Evolutionary conservation across 148 eudicot species (phyloP).

Genomic region (Polygonum aviculare): DNA sequence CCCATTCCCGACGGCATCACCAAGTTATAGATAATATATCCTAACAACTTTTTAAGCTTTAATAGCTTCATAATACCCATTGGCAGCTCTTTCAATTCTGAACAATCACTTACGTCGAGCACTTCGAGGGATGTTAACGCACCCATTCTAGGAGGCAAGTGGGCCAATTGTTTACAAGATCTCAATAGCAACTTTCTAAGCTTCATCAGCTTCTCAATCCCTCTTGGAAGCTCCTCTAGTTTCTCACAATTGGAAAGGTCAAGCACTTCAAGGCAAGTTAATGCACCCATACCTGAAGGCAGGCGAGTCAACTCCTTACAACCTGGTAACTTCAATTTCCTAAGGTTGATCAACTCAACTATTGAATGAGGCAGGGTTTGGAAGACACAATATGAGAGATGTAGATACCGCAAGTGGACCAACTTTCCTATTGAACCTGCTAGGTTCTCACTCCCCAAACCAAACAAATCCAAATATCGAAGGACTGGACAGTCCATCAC

Average conservation of each 20-base stretch:
- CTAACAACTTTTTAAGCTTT: neutral
- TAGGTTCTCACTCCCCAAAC: neutral
- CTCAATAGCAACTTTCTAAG: neutral
- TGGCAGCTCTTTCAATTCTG: neutral
- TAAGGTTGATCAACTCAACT: neutral
- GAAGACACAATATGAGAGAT: neutral
- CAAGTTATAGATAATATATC: too few relatives aligned
- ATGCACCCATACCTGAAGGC: neutral
- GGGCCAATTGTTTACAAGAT: neutral
- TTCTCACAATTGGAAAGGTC: neutral
- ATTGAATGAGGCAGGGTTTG: neutral
- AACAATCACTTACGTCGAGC: neutral
- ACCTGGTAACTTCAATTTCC: neutral
- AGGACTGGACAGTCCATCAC: constrained; percentile 6
- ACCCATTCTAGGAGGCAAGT: neutral
- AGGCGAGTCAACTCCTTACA: neutral
- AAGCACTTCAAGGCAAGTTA: neutral
- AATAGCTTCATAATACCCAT: neutral
- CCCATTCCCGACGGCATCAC: neutral
- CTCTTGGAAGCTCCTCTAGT: neutral
- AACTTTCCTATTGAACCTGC: constrained; percentile 17
- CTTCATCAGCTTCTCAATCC: neutral
- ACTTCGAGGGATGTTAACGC: constrained; percentile 7
- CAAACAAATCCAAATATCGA: constrained; percentile 12
- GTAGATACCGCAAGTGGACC: constrained; percentile 8